A percentile compares a stretch with the other conserved stretches of the same genome.
Evolutionary conservation across 208 protist species (phyloP).

Genomic region (Balamuthia mandrillaris): DNA sequence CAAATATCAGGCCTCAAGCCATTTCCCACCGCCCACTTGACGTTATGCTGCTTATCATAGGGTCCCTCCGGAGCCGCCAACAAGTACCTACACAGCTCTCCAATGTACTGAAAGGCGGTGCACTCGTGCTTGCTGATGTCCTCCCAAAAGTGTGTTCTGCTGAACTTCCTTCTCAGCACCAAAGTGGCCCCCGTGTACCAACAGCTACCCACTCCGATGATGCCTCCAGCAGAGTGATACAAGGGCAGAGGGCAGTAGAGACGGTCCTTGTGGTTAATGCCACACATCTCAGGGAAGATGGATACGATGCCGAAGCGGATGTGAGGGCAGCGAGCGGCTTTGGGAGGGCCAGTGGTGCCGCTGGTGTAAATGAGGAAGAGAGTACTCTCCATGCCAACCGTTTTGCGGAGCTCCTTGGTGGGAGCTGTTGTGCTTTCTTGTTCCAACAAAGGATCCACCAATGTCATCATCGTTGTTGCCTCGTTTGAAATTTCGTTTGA

Average conservation of each 20-base stretch:
- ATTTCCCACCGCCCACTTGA: conserved; percentile 82
- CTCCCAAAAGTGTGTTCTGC: conserved; percentile 67
- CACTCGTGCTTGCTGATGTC: conserved; percentile 72
- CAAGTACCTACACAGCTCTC: conserved; percentile 81
- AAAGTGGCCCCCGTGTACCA: conserved; percentile 62
- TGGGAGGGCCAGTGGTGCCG: conserved; percentile 81
- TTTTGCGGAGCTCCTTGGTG: too few species aligned
- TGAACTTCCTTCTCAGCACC: conserved; percentile 75
- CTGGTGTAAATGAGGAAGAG: conserved; percentile 76
- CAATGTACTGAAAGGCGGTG: conserved; percentile 85
- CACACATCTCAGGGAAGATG: neutral
- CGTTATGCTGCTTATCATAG: conserved; percentile 51
- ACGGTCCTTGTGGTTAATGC: conserved; percentile 48
- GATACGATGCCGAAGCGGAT: conserved; percentile 47
- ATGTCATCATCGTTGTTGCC: too few species aligned
- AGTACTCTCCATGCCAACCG: conserved; percentile 31
- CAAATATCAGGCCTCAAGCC: conserved; percentile 82
- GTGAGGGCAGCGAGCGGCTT: conserved; percentile 77
- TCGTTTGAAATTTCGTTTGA: too few species aligned
- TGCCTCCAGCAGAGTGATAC: conserved; percentile 76
- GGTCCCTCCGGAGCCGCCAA: neutral
- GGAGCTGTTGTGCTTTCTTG: too few species aligned
- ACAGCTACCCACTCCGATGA: conserved; percentile 58
- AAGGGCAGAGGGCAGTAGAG: conserved; percentile 80
- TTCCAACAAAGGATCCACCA: too few species aligned